These are phyloP conservation scores for Hypomyces perniciosus DNA, from an alignment of 2,329 filamentous ascomycete species.

Conservation along the genomic window DNA sequence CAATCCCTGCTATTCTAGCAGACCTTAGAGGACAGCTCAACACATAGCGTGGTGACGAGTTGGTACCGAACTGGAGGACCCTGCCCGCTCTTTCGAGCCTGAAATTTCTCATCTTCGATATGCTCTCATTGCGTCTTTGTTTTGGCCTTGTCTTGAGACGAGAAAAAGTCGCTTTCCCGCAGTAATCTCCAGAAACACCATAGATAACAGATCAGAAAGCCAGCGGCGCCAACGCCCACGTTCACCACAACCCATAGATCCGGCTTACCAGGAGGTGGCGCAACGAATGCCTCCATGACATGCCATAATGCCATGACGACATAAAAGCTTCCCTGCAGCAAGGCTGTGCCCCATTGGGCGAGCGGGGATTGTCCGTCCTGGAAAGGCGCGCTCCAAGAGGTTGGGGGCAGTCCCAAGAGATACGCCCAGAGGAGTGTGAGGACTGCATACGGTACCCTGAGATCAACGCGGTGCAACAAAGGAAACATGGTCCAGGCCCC, in stretches of 20 bases:
- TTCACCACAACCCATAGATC: constrained; percentile 94
- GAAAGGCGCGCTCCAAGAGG: constrained; percentile 63
- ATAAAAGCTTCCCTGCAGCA: constrained; percentile 74
- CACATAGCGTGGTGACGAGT: neutral
- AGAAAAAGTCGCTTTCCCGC: constrained; percentile 51
- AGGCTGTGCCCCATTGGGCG: constrained; percentile 48
- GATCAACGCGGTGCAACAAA: constrained; percentile 75
- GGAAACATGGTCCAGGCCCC: constrained; percentile 93
- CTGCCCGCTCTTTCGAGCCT: too few species aligned
- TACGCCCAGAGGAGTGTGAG: constrained; percentile 87
- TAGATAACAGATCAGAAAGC: constrained; percentile 80
- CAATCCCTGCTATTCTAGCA: too few species aligned
- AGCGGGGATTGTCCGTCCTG: constrained; percentile 35
- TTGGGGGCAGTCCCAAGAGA: constrained; percentile 78
- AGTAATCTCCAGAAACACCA: constrained; percentile 77
- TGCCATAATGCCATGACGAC: constrained; percentile 76
- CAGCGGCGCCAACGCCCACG: constrained; percentile 75
- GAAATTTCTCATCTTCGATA: neutral
- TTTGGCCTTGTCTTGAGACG: constrained; percentile 23
- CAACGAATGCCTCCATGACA: constrained; percentile 60
- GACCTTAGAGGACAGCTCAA: too few species aligned
- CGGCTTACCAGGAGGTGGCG: constrained; percentile 69
- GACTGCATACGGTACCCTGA: constrained; percentile 78
- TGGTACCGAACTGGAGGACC: neutral
- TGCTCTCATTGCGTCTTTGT: constrained; percentile 29